Evolutionary conservation across 2,329 filamentous ascomycete species (phyloP), one percentile per base, ranked within the genome.

Genomic region (Zasmidium citrigriseum): DNA sequence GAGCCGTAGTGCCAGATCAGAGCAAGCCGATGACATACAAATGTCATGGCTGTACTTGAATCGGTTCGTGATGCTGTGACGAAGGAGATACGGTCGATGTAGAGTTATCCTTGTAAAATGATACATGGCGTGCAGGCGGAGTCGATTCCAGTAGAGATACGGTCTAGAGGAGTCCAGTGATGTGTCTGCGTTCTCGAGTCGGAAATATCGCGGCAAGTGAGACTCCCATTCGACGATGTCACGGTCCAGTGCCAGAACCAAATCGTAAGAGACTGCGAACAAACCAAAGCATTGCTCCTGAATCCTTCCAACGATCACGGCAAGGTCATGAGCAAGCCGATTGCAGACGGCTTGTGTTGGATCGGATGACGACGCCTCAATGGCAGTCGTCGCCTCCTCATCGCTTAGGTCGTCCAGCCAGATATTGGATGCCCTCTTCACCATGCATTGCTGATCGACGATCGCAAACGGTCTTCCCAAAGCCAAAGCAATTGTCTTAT

Each of bases 401-500:
- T 41, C 34, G 16, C 34, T 41, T 4, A 41, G 34, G 34, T 41
- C 34, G 18, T 41, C 34, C 14, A 41, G 34, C 34, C 34, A 41
- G 14, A 41, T n/a, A 41, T 41, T 41, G 12, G 34, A 41, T 41
- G 34, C 34, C 7, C 34, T 11, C 14, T 41, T 41, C 7, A 41
- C 34, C 34, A 41, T 41, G 34, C 34, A 41, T n/a, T 41, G 34
- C 14, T 41, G 34, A 41, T 41, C 34, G 18, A 41, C 34, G n/a
- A 47, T 54, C 10, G 52, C 52, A 3, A 54, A 34, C 10, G 52
- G 52, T 2, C 52, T 44, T 10, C 41, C 52, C 11, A 54, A 41
- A 14, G 45, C 38, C 9, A 54, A 18, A 12, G 52, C 38, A 4
- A 54, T 24, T 18, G 46, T 18, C 9, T 44, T 41, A 18, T 54